Evolutionary conservation across 108 stramenopile species (phyloP), one percentile per base, ranked within the genome.

Genomic region (Craspedostauros australis): DNA sequence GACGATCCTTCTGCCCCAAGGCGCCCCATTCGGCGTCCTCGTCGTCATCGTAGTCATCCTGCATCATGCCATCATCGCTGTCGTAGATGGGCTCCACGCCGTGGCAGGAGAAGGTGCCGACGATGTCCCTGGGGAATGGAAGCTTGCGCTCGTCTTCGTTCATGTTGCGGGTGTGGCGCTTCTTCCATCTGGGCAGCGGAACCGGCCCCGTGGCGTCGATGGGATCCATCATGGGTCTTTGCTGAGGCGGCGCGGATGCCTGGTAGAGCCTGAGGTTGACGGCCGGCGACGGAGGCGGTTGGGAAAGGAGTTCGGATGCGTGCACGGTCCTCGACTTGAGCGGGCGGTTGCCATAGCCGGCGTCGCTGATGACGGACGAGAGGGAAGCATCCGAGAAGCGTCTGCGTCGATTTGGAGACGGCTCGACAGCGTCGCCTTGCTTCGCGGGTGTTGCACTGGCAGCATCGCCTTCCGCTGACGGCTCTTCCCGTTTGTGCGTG

Each of bases 31-130:
- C 39, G 5, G 25, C 33, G 16, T 9, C 30, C 18, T 54, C 52
- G 34, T 63, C 46, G 34, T 60, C 61, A 12, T 76, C 75, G 1
- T 79, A 59, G 22, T 79, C 74, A n/a, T 68, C 69, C 1, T 71
- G 69, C 6, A 57, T 30, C 18, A 41, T 18, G 0, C 55, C 59
- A 44, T 76, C 66, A 43, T 81, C 86, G 14, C 51, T 43, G 21
- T 84, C 75, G 45, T 77, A 88, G 19, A 86, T 57, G 3, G 97
- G 97, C 67, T 98, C 97, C 26, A 98, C 83, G n/a, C 97, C 97
- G 61, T 98, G 97, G 54, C 95, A 98, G 2, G 67, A 70, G 66
- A 77, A 96, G 8, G 95, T 94, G 0, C 97, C 97, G 7, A 88
- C 80, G 1, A 84, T 50, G 54, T 73, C 52, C 5, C 68, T 52